Percentiles rank a stretch among this genome's conserved stretches.
phyloP scores from a whole-genome alignment of 208 protist species.

The Acanthamoeba lenticulata region DNA sequence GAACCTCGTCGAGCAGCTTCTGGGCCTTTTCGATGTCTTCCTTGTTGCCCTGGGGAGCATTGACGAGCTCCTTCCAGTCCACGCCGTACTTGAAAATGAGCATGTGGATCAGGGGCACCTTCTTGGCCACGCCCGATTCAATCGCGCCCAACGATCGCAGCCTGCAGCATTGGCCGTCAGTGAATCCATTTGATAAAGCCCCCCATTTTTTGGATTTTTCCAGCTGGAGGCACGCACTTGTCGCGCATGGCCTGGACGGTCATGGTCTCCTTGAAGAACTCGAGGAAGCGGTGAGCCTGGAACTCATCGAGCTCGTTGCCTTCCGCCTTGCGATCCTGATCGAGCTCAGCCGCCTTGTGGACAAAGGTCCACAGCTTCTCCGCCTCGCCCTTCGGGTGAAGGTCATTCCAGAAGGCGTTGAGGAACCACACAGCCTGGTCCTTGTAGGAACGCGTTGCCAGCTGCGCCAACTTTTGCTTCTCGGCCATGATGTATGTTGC shows the following conservation, averaged over 20 bases:
- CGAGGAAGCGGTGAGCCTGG: constrained; percentile 70
- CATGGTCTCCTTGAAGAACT: constrained; percentile 71
- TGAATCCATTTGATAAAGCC: background rate
- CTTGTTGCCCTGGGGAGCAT: constrained; percentile 66
- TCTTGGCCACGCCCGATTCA: background rate
- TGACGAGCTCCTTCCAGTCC: constrained; percentile 59
- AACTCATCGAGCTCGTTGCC: constrained; percentile 70
- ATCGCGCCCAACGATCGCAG: background rate
- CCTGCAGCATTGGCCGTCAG: background rate
- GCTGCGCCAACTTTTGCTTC: background rate
- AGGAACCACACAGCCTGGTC: constrained; percentile 68
- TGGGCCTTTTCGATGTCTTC: constrained; percentile 48
- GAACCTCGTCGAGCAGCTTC: constrained; percentile 30
- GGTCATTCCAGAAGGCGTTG: constrained; percentile 39
- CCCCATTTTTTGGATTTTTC: too few species aligned
- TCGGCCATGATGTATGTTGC: background rate
- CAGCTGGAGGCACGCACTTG: background rate
- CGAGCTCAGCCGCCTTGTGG: background rate
- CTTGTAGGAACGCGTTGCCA: constrained; percentile 34
- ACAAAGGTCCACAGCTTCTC: constrained; percentile 71
- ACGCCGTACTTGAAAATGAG: constrained; percentile 48
- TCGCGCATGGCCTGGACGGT: constrained; percentile 70
- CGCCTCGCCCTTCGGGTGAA: background rate
- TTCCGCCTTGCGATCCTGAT: constrained; percentile 57
- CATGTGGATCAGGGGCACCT: constrained; percentile 51